Evolutionary conservation across 176 grass and related monocot genomes (phyloP).

Genomic region (maize (Zea mays)): Zm-B73-REFERENCE-NAM-5.0 NC_050097.1:17194001-17194500

Average conservation of each 20-base stretch:
- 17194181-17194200: background rate
- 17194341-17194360: conserved; percentile 43
- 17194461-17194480: conserved; percentile 81
- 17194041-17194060: background rate
- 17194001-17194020: background rate
- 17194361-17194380: conserved; percentile 50
- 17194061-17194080: background rate
- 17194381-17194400: conserved; percentile 30
- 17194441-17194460: conserved; percentile 74
- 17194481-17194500: conserved; percentile 78
- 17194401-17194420: conserved; percentile 25
- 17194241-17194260: background rate
- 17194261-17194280: conserved; percentile 7
- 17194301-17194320: background rate
- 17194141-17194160: conserved; percentile 10
- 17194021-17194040: background rate
- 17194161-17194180: background rate
- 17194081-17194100: conserved; percentile 21
- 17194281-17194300: background rate
- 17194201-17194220: background rate
- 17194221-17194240: background rate
- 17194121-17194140: conserved; percentile 12
- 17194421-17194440: conserved; percentile 66
- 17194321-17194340: background rate
- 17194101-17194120: conserved; percentile 1